These are phyloP conservation scores for Emericellopsis cladophorae DNA, from an alignment of 2,329 filamentous ascomycete species.

Conservation along the genomic window DNA sequence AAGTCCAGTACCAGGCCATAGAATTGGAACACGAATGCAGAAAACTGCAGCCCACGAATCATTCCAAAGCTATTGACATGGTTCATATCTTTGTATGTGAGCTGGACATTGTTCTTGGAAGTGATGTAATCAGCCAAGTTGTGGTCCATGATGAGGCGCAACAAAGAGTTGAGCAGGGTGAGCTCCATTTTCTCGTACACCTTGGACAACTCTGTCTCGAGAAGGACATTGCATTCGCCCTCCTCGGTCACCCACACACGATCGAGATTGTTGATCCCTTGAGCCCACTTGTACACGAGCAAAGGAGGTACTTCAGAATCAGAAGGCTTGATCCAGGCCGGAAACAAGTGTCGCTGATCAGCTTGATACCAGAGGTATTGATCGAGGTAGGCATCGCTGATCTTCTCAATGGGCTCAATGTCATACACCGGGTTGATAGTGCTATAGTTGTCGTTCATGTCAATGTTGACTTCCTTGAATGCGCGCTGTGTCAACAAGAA, in stretches of 20 bases:
- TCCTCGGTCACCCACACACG: constrained; percentile 90
- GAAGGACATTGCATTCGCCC: constrained; percentile 96
- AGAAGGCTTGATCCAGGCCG: constrained; percentile 97
- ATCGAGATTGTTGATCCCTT: constrained; percentile 95
- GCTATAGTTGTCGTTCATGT: constrained; percentile 99
- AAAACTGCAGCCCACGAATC: constrained; percentile 96
- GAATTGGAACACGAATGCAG: constrained; percentile 97
- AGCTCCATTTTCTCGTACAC: constrained; percentile 99
- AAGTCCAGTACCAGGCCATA: constrained; percentile 94
- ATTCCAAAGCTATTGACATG: constrained; percentile 98
- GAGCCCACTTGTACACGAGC: constrained; percentile 96
- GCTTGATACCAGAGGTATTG: constrained; percentile 99
- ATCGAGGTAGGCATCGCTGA: constrained; percentile 95
- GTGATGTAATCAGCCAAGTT: constrained; percentile 98
- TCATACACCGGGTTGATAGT: constrained; percentile 99
- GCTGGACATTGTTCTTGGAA: constrained; percentile 96
- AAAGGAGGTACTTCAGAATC: constrained; percentile 95
- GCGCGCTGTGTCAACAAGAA: constrained; percentile 94
- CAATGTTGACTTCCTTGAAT: constrained; percentile 98
- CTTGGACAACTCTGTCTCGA: constrained; percentile 97
- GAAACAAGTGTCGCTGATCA: constrained; percentile 92
- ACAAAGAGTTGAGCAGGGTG: constrained; percentile 82
- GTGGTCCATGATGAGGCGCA: constrained; percentile 97
- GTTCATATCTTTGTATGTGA: constrained; percentile 99
- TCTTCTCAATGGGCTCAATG: constrained; percentile 98